Evolutionary conservation across 352 stramenopile species (phyloP).

Genomic region (Phytophthora sojae): DNA sequence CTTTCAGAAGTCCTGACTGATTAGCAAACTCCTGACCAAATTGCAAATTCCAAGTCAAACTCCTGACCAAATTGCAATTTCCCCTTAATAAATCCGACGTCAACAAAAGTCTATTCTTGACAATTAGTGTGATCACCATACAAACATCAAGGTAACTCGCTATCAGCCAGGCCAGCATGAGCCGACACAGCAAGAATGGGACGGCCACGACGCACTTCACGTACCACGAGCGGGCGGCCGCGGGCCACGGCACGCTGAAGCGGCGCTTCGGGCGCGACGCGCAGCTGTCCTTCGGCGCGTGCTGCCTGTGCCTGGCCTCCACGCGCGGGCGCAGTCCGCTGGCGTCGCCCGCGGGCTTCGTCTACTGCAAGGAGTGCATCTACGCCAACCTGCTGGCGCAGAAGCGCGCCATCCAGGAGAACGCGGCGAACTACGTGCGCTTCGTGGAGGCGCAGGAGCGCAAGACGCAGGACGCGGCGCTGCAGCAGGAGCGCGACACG

Average conservation of each 20-base stretch:
- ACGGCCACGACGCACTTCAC: conserved; percentile 89
- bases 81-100: too few relatives aligned
- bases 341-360: conserved; percentile 70
- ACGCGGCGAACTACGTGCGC: conserved; percentile 64
- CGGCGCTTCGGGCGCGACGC: conserved; percentile 82
- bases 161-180: conserved; percentile 58
- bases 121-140: too few relatives aligned
- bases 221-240: conserved; percentile 81
- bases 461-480: conserved; percentile 52
- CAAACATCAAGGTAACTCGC: too few relatives aligned
- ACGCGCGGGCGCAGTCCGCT: conserved; percentile 68
- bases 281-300: conserved; percentile 80
- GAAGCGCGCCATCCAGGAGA: conserved; percentile 85
- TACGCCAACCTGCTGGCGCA: conserved; percentile 87
- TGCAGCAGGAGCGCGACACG: conserved; percentile 60
- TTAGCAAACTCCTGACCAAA: too few relatives aligned
- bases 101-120: too few relatives aligned
- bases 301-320: conserved; percentile 77
- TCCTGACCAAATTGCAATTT: too few relatives aligned
- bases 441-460: conserved; percentile 63
- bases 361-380: conserved; percentile 91
- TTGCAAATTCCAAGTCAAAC: too few relatives aligned
- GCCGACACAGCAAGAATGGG: conserved; percentile 90
- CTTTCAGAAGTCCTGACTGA: too few relatives aligned
- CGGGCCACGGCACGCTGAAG: conserved; percentile 86